Evolutionary conservation across 2,329 filamentous ascomycete species (phyloP), one percentile per base, ranked within the genome.

Genomic region (Ophiostoma australiae): DNA sequence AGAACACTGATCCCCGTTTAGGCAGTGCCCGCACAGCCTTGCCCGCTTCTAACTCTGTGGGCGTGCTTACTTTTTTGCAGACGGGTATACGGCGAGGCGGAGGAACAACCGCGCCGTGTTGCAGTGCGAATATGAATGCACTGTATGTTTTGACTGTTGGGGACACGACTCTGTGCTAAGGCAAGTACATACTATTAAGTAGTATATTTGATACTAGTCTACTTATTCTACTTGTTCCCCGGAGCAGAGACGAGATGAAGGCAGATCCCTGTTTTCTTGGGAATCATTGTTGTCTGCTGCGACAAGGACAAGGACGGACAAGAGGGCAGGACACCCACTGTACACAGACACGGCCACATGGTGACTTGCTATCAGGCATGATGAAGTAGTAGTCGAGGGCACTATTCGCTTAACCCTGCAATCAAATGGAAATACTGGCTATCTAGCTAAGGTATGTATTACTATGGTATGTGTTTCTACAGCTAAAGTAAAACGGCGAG

Each of bases 291-390:
- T 11, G 13, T 41, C 15, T 41, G 15, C 15, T 41, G 39, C 39
- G 39, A 41, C 39, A 41, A 41, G 37, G 37, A 41, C 39, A 48
- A 31, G 27, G 44, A 44, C 3, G 5, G 15, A 20, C 41, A 39
- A 39, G 11, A 39, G 37, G 37, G n/a, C n/a, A n/a, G 13, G 41
- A 44, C 41, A 44, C 48, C 52, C 52, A 58, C 23, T 58, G 52
- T 58, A 58, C 52, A 58, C 52, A 58, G 52, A 58, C 52, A 58
- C 13, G 52, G n/a, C 52, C 52, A 58, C 52, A 58, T 58, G 52
- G 52, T 58, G 52, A 58, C 44, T 48, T 48, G 44, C 44, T 48
- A 48, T 48, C 52, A 23, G 52, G n/a, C 52, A 58, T 27, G n/a
- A 23, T 13, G 5, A 11, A 20, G 52, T 58, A 15, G 52, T 27